These are phyloP conservation scores for Magnolia changhungtana DNA, from an alignment of 164 flowering plant genomes.

Conservation along the genomic window DNA sequence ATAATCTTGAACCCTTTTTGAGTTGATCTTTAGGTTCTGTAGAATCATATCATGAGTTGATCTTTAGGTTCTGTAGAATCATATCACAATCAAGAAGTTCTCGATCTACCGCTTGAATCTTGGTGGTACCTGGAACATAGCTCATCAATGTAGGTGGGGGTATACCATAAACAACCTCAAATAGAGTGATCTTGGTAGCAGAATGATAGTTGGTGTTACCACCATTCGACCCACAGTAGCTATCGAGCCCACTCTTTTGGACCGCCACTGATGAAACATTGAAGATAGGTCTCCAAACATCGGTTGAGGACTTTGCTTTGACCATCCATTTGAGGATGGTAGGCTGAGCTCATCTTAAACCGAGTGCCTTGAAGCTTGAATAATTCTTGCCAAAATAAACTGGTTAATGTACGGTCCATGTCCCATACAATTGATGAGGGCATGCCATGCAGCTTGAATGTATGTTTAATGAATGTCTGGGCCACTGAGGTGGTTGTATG, in stretches of 20 bases:
- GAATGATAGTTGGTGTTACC: constrained; percentile 1
- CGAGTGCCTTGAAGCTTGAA: not conserved
- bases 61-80: not conserved
- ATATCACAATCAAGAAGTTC: not conserved
- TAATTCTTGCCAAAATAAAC: not conserved
- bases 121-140: constrained; percentile 1
- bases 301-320: not conserved
- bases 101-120: not conserved
- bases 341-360: not conserved
- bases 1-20: not conserved
- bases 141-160: not conserved
- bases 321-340: not conserved
- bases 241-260: not conserved
- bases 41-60: not conserved
- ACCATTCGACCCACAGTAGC: not conserved
- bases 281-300: not conserved
- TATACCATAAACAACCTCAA: not conserved
- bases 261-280: not conserved
- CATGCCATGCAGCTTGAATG: constrained; percentile 2
- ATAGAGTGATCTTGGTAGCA: not conserved
- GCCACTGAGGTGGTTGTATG: not conserved
- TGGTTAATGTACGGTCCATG: not conserved
- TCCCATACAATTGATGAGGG: not conserved
- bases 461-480: not conserved
- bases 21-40: not conserved